Base-by-base conservation (phyloP, 2,329 filamentous ascomycete genomes). In the Ceratocystiopsis brevicomis region DNA sequence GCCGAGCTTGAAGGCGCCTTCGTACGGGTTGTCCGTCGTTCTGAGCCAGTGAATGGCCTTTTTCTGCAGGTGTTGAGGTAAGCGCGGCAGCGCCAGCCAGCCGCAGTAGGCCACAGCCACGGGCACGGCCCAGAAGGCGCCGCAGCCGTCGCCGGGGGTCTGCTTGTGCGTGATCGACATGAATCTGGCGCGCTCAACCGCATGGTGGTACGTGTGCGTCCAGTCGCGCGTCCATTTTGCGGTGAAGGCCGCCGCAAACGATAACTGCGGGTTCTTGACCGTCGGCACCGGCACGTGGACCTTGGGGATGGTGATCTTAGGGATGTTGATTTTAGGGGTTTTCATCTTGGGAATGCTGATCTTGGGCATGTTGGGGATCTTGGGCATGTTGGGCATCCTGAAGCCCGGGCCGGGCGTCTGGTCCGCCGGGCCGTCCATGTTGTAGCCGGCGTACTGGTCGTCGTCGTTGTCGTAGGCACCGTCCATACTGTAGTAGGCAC, bases 121-220 rank as follows among this genome's bases (percentile, higher is more conserved):
- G 4, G 48, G 48, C 16, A 48, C 46, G 6, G 44, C 41, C 43
- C 49, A 45, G 45, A 53, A 48, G 37, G 49, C 38, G 46, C 51
- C 44, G 44, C 50, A 44, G 43, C 51, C 46, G 43, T 52, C 43
- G 42, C 51, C 39, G 9, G 44, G 44, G 1, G 45, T 17, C 43
- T 49, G 48, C 40, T 43, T 44, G 40, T 45, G 45, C 18, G 44
- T 47, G 6, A 47, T 19, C 6, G 43, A 39, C 14, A 34, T 44
- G 36, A 49, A 48, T 39, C 3, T 35, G n/a, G 44, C 48, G 1
- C 21, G 35, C 44, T 45, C 41, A 3, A 41, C 38, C 18, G 44
- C 19, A 17, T 42, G 43, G 39, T 43, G 44, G 43, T 47, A 45
- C 9, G 43, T 47, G 30, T 35, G 19, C 6, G 47, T 47, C 43